Base-by-base conservation (phyloP, 2,329 filamentous ascomycete genomes). In the Botrytis deweyae region DNA sequence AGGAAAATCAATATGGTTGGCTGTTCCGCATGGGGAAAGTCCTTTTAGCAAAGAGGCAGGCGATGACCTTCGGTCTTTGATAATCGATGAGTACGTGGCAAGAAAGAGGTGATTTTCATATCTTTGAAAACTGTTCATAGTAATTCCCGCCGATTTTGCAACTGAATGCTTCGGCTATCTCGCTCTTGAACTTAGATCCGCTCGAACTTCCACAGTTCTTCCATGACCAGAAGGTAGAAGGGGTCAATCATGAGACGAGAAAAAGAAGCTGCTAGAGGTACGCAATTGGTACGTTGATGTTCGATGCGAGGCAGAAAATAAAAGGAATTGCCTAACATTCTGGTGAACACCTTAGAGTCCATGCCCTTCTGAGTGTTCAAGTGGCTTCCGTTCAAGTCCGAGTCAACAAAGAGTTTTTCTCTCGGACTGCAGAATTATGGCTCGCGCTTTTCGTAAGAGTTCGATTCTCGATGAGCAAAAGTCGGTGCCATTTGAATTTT, bases 381-480 rank as follows among this genome's bases (percentile, higher is more conserved):
- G 33, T 33, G 33, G 33, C 14, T 33, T n/a, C 2, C 12, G 14
- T 29, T 16, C 14, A 29, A 33, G 5, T 8, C 5, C 25, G 29
- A 58, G 25, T 7, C 9, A 18, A 36, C 8, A 10, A 36, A 9
- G 7, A 33, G 52, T 8, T 58, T 0, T 14, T 58, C 9, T 58
- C 25, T 18, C 52, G 2, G 1, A 25, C 3, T 49, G 9, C 9
- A 10, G 9, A 1, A 25, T 12, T 4, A 0, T 49, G 22, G 46
- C 1, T 4, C 18, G 18, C 7, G 29, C 16, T 18, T 6, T 8
- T 18, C 16, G 14, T 33, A 33, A 7, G 55, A 22, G 16, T 20
- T 1, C 7, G 8, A 46, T 46, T 59, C 16, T 33, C 3, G 16
- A 16, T 33, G 55, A 33, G 33, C 33, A 33, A 33, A 33, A 33